These are phyloP conservation scores for Misopates orontium DNA, from an alignment of 257 asterid species.

Conservation along the genomic window DNA sequence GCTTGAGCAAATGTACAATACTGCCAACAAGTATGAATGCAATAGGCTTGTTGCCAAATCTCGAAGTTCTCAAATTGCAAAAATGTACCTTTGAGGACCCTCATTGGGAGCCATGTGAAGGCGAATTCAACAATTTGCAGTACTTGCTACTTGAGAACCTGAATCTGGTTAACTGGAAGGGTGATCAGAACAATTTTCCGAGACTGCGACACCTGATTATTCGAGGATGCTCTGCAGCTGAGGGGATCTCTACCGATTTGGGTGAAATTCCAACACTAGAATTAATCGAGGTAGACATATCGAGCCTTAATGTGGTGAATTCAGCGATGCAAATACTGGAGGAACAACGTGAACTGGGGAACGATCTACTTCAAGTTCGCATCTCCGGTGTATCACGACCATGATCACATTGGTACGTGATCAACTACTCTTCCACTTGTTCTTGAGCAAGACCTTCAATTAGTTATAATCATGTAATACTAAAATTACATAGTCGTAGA, in stretches of 20 bases:
- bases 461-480: too few relatives aligned
- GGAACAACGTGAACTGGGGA: constrained; percentile 29
- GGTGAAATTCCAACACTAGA: constrained; percentile 30
- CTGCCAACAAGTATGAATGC: neutral
- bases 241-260: constrained; percentile 24
- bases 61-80: constrained; percentile 23
- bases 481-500: too few relatives aligned
- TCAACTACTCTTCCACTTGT: too few relatives aligned
- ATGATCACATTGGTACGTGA: too few relatives aligned
- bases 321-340: constrained; percentile 28
- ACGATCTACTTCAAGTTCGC: constrained; percentile 24
- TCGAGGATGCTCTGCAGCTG: constrained; percentile 14
- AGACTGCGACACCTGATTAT: constrained; percentile 30
- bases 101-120: constrained; percentile 9
- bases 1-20: neutral
- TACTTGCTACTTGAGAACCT: neutral
- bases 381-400: too few relatives aligned
- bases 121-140: neutral
- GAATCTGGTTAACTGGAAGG: constrained; percentile 17
- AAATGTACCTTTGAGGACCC: neutral
- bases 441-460: too few relatives aligned
- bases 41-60: neutral
- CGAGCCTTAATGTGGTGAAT: neutral
- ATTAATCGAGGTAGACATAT: constrained; percentile 28
- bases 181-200: constrained; percentile 19